Evolutionary conservation across 768 basidiomycete genomes (phyloP).

Genomic region (Mrakia blollopis): DNA sequence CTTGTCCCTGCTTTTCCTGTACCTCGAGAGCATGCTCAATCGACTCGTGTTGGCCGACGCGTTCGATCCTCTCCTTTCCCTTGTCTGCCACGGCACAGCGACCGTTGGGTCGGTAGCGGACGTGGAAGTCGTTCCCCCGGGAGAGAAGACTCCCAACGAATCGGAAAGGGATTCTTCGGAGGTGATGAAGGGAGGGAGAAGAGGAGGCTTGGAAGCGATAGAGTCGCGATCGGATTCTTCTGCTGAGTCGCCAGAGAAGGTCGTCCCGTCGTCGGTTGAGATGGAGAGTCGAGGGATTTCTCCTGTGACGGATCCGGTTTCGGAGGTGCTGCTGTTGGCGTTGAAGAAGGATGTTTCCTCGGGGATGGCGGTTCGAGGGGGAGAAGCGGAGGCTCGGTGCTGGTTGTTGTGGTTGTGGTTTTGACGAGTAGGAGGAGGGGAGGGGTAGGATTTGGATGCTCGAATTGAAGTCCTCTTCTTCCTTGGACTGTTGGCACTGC

Average conservation of each 20-base stretch:
- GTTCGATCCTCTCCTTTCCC: constrained; percentile 33
- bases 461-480: constrained; percentile 30
- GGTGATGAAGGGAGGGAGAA: constrained; percentile 43
- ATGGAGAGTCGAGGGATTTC: constrained; percentile 39
- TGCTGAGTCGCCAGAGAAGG: constrained; percentile 23
- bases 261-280: constrained; percentile 39
- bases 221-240: constrained; percentile 31
- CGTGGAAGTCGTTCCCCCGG: constrained; percentile 4
- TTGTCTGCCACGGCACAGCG: background rate
- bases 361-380: constrained; percentile 38
- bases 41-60: constrained; percentile 49
- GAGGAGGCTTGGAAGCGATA: constrained; percentile 38
- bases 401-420: background rate
- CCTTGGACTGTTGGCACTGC: constrained; percentile 12
- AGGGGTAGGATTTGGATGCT: constrained; percentile 25
- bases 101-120: background rate
- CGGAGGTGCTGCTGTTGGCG: constrained; percentile 2
- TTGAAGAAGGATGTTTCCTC: constrained; percentile 35
- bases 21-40: constrained; percentile 52
- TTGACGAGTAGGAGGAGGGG: background rate
- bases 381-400: constrained; percentile 33
- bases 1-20: constrained; percentile 68
- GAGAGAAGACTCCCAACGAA: constrained; percentile 50
- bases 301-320: background rate
- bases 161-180: constrained; percentile 70